Base-by-base conservation (phyloP, 345 rosid genomes). In the Acer yangbiense region DNA sequence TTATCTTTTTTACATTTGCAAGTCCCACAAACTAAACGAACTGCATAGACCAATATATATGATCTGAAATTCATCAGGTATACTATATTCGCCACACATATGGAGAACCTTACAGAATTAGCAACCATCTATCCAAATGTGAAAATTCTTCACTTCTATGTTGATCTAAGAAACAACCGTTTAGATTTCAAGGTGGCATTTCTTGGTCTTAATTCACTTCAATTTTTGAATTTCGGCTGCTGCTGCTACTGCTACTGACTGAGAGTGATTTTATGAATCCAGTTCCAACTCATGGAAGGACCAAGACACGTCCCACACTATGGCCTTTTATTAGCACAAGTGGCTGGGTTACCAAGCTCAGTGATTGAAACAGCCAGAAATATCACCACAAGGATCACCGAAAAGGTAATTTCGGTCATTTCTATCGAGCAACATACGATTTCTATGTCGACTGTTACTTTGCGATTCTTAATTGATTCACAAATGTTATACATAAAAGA, bases 281-380 rank as follows among this genome's bases (percentile, higher is more conserved):
- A 96, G 98, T 94, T 92, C 82, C 91, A 89, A 90, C 92, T 92
- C 63, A 86, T 79, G 77, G 98, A 96, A 60, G 99, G 99, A 74
- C 89, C 84, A 1, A 85, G 86, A 69, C 90, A 83, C 76, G 88
- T 96, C 75, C 93, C 94, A 17, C 95, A 92, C 80, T 96, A 92
- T 67, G 97, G 99, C 79, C 97, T 94, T 82, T 80, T 89, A 29
- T 68, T 92, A 83, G 99, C 98, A 2, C 86, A 96, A 79, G 92
- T 88, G 65, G 98, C 98, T 18, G 97, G 99, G 76, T 77, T 95
- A 75, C 98, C 99, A 29, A 83, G 76, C 80, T 80, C 95, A 12
- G 98, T 95, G 82, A 83, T 91, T 66, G 96, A 95, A 81, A 89
- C 83, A 9, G 98, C 99, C n/a, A 85, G 85, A 84, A 80, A 72